Conservation (phyloP, 192 early-diverging fungal species). For the Umbelopsis vinacea region DNA sequence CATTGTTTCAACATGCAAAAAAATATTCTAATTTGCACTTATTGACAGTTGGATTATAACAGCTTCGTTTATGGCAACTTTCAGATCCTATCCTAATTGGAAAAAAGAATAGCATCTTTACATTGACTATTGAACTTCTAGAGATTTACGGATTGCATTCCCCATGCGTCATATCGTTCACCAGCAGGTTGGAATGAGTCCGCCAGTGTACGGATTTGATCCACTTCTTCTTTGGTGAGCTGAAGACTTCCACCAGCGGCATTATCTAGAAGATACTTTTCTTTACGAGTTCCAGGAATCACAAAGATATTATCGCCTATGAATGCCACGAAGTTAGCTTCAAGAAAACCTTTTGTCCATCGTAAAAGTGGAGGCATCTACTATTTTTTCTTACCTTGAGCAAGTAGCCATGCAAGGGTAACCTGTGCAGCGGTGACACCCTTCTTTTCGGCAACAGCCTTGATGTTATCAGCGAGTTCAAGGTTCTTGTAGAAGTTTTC, state of each 20-base stretch:
- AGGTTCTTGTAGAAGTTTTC: conserved; percentile 64
- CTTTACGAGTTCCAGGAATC: conserved; percentile 60
- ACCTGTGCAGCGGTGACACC: conserved; percentile 53
- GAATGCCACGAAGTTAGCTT: neutral
- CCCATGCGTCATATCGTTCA: conserved; percentile 16
- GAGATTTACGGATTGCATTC: neutral
- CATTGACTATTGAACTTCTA: neutral
- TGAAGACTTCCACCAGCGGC: conserved; percentile 36
- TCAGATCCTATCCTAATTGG: too few species aligned
- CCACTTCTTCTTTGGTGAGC: conserved; percentile 38
- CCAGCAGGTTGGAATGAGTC: conserved; percentile 40
- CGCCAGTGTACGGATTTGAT: conserved; percentile 33
- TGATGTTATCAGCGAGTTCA: conserved; percentile 59
- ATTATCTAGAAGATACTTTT: conserved; percentile 49
- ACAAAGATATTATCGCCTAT: conserved; percentile 42
- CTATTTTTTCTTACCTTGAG: conserved; percentile 40
- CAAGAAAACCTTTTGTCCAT: neutral
- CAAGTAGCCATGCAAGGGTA: conserved; percentile 66
- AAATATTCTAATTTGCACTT: too few species aligned
- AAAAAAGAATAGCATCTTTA: too few species aligned
- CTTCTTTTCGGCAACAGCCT: conserved; percentile 52
- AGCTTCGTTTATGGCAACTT: too few species aligned
- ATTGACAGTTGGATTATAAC: too few species aligned
- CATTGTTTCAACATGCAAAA: too few species aligned
- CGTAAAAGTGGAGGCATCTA: too few species aligned